Evolutionary conservation across 805 yeast species (phyloP).

Genomic region (Pichia cephalocereana): DNA sequence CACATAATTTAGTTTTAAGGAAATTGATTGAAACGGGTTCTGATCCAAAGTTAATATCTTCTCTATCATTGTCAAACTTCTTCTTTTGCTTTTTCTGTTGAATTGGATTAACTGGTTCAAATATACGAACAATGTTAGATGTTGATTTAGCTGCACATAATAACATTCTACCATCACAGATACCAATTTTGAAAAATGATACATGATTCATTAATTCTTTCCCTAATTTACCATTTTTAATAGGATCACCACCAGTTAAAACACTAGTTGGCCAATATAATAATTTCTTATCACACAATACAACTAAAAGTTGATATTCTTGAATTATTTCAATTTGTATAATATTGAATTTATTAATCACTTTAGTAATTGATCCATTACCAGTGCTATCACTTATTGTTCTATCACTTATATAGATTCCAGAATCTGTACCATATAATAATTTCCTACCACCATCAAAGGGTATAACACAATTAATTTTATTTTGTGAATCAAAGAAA

Average conservation of each 20-base stretch:
- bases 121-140: slow-evolving; percentile 67
- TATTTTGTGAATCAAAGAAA: slow-evolving; percentile 63
- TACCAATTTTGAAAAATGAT: slow-evolving; percentile 84
- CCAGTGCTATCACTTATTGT: slow-evolving; percentile 26
- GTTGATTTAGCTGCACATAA: slow-evolving; percentile 88
- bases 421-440: slow-evolving; percentile 85
- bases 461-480: slow-evolving; percentile 86
- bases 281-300: slow-evolving; percentile 72
- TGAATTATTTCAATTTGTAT: slow-evolving; percentile 88
- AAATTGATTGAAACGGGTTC: slow-evolving; percentile 92
- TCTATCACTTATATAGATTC: slow-evolving; percentile 74
- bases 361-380: slow-evolving; percentile 41
- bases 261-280: slow-evolving; percentile 74
- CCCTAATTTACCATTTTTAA: slow-evolving; percentile 50
- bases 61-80: slow-evolving; percentile 55
- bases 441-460: slow-evolving; percentile 90
- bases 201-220: slow-evolving; percentile 83
- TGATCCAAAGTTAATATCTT: slow-evolving; percentile 73
- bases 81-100: slow-evolving; percentile 53
- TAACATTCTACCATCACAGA: slow-evolving; percentile 79
- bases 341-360: slow-evolving; percentile 66
- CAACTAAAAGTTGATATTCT: slow-evolving; percentile 76
- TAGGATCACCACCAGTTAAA: slow-evolving; percentile 37
- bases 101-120: slow-evolving; percentile 82
- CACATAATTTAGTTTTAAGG: slow-evolving; percentile 78